Base-by-base conservation (phyloP, 2,329 filamentous ascomycete species). In the Huntiella moniliformis region DNA sequence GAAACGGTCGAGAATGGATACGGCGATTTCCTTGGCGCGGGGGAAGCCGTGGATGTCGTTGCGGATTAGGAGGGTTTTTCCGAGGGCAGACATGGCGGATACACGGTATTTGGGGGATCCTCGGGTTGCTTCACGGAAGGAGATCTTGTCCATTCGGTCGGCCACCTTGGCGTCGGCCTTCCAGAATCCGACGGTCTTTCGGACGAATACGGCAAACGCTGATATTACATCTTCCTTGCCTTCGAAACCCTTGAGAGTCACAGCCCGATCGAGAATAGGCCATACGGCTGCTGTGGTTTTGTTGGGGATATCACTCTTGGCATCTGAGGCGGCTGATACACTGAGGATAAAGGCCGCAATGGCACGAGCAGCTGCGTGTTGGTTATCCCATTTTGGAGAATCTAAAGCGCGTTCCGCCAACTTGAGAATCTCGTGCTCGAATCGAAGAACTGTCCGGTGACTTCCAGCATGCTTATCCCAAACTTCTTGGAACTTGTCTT, bases 401-500 rank as follows among this genome's bases (percentile, higher is more conserved):
- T 82, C 78, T 5, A 96, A 66, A 45, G 84, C 73, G 33, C 69
- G 66, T 33, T 74, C 67, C 1, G 78, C 73, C 1, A 96, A 67
- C 0, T 61, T 63, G 3, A 82, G 68, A 53, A 96, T 93, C 61
- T 98, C 91, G 34, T 70, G 70, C 5, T 94, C 70, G 57, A 94
- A 94, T 1, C 94, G 72, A 40, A 81, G 72, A 4, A 94, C 83
- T 0, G 83, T 80, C 28, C 87, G 76, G 31, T 73, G 77, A 38
- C 85, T 87, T 42, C 87, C 88, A 0, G 92, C 87, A 56, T 93
- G 87, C 54, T 94, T 83, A 42, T 74, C 73, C 91, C 91, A 98
- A 0, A 86, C 84, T 47, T 86, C 81, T 34, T 75, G 68, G 56
- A 92, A 93, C n/a, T 77, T 73, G 52, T 84, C 79, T 47, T 73